phyloP scores from a whole-genome alignment of 495 filamentous ascomycete species.

The Neurospora sp. region DNA sequence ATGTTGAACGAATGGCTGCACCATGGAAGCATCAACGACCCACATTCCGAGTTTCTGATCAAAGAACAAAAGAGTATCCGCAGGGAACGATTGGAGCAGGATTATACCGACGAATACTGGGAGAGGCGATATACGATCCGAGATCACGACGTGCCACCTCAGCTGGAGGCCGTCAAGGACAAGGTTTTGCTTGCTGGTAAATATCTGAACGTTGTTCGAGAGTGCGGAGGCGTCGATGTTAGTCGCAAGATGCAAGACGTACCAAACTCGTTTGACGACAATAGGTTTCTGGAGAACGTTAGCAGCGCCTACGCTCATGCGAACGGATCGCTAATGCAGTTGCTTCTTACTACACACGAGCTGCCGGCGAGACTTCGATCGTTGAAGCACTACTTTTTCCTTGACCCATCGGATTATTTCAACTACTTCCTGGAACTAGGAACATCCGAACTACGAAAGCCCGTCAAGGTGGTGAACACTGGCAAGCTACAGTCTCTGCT shows the following conservation, averaged over 20 bases:
- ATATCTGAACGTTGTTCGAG: slow-evolving; percentile 93
- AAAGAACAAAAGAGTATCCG: slow-evolving; percentile 94
- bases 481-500: slow-evolving; percentile 88
- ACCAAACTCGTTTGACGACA: slow-evolving; percentile 84
- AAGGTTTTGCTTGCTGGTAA: slow-evolving; percentile 93
- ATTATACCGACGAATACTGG: slow-evolving; percentile 99
- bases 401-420: slow-evolving; percentile 96
- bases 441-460: slow-evolving; percentile 78
- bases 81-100: slow-evolving; percentile 80
- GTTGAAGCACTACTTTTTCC: slow-evolving; percentile 97
- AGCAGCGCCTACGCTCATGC: slow-evolving; percentile 91
- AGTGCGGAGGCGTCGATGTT: slow-evolving; percentile 92
- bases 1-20: slow-evolving; percentile 99
- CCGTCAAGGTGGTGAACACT: slow-evolving; percentile 77
- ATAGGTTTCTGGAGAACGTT: slow-evolving; percentile 85
- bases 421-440: slow-evolving; percentile 91
- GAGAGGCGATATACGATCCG: slow-evolving; percentile 93
- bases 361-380: slow-evolving; percentile 78
- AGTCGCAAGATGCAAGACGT: slow-evolving; percentile 83
- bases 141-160: slow-evolving; percentile 81
- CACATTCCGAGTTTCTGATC: slow-evolving; percentile 87
- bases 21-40: slow-evolving; percentile 88
- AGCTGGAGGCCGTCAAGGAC: slow-evolving; percentile 83
- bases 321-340: slow-evolving; percentile 82
- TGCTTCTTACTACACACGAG: slow-evolving; percentile 86